Conservation (phyloP, 176 grass and related monocot species). For the Poa pratensis region DNA sequence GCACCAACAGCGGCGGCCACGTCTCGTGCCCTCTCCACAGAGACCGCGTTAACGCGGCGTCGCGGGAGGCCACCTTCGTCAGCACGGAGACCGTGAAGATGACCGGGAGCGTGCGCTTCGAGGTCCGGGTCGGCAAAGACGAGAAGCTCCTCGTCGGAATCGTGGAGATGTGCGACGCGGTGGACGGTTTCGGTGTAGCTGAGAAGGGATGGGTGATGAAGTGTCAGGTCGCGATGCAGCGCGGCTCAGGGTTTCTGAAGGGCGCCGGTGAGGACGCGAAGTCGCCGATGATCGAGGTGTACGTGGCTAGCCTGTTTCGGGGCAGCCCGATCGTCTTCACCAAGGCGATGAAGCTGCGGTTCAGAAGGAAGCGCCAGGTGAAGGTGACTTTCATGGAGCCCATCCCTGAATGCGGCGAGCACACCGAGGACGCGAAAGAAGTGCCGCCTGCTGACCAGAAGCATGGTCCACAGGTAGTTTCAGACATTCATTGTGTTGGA, state of each 20-base stretch:
- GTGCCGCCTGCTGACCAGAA: constrained; percentile 19
- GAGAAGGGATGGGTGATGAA: constrained; percentile 62
- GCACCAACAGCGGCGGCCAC: constrained; percentile 22
- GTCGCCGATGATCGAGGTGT: constrained; percentile 63
- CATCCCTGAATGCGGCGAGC: constrained; percentile 66
- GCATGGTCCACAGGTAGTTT: constrained; percentile 22
- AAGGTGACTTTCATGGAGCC: constrained; percentile 51
- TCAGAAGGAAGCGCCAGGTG: constrained; percentile 36
- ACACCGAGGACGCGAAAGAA: constrained; percentile 8
- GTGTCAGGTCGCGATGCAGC: constrained; percentile 48
- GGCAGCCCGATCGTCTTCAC: constrained; percentile 71
- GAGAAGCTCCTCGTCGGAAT: constrained; percentile 64
- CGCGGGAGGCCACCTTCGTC: constrained; percentile 63
- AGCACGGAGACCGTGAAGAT: constrained; percentile 65
- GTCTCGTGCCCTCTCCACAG: constrained; percentile 55
- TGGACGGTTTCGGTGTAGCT: neutral
- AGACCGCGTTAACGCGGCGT: constrained; percentile 47
- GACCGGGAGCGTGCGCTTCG: constrained; percentile 71
- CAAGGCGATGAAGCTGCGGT: constrained; percentile 59
- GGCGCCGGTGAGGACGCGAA: constrained; percentile 13
- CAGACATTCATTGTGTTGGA: neutral
- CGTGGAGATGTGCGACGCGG: constrained; percentile 51
- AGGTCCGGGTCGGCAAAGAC: constrained; percentile 49
- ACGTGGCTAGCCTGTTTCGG: constrained; percentile 64
- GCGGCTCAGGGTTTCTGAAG: constrained; percentile 39